Evolutionary conservation across 768 basidiomycete species (phyloP), one percentile per base, ranked within the genome.

Genomic region (Russula olivacea): DNA sequence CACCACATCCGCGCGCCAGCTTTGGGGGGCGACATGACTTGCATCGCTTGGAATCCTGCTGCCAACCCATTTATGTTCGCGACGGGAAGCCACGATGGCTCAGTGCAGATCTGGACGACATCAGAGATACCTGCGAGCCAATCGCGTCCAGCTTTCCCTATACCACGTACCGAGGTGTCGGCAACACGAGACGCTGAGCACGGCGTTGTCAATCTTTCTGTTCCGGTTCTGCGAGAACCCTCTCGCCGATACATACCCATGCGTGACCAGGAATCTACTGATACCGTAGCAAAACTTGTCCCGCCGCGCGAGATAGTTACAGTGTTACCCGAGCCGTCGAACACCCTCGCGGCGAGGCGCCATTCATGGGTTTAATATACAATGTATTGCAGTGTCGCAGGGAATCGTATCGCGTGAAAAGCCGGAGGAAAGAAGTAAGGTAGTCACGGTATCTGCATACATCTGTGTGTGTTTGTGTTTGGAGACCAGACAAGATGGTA

Each of bases 11-110:
- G 81, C 17, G 81, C 84, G 28, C 85, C 83, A 68, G 77, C 76
- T 12, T 78, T 81, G 28, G 80, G 83, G 23, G 76, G 76, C 4
- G 89, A 91, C 70, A 71, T 92, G 63, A 91, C 90, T 8, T 88
- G 87, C 66, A 82, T 91, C 47, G 87, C 88, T 9, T 92, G 90
- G 89, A 92, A 90, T 70, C 83, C 81, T 61, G 80, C 81, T 5
- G 79, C 80, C 2, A 82, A 84, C 51, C 82, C 83, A 0, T 86
- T 84, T 74, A 85, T 86, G 84, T 76, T 74, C 61, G 89, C 89
- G 6, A 87, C 88, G 1, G 89, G 90, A 34, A 84, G 83, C 63
- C 87, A 89, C 68, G 88, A 91, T 64, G 89, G 90, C 21, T 83
- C 79, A 1, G 81, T 92, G 45, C 79, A 85, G 38, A 82, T 91